Evolutionary conservation across 495 filamentous ascomycete species (phyloP), one percentile per base, ranked within the genome.

Genomic region (Bryoglossum gracile): DNA sequence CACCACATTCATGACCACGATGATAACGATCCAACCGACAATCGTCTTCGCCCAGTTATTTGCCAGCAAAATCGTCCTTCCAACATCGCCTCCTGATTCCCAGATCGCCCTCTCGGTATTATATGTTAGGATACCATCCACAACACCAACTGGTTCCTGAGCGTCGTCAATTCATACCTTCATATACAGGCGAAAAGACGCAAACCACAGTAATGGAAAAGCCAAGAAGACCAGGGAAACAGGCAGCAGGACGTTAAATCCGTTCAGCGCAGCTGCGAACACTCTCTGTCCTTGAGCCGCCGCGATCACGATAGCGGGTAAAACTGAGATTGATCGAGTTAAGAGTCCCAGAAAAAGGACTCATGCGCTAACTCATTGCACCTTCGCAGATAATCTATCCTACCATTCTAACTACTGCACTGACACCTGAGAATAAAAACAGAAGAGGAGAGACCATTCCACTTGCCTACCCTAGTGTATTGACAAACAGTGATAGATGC

Each of bases 331-430:
- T 9, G 70, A 69, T 1, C 76, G 63, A 2, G 86, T 89, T 30
- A 88, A 61, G 14, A 90, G 72, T 33, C 86, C 86, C 78, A 8
- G 85, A 45, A 83, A 85, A 91, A 0, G 86, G 86, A 49, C 67
- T 66, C 25, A 85, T 68, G 19, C 58, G 78, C 83, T 84, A 87
- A 50, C 78, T 75, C 33, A 91, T 64, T 62, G 85, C 84, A 25
- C 86, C 86, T 58, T 91, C 86, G 57, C 77, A 80, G 36, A 90
- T 78, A 77, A 92, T 87, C 59, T 92, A 86, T 2, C 86, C 86
- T 2, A 85, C 78, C 59, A 92, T 90, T 14, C 86, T 92, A 62
- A 83, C 87, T 14, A 92, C 87, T 0, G 87, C 85, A 4, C 78
- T 82, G 6, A 83, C 74, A 11, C 86, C 87, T 0, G 82, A 87